Conservation (phyloP, 352 stramenopile species). For the Globisporangium camurandrum region DNA sequence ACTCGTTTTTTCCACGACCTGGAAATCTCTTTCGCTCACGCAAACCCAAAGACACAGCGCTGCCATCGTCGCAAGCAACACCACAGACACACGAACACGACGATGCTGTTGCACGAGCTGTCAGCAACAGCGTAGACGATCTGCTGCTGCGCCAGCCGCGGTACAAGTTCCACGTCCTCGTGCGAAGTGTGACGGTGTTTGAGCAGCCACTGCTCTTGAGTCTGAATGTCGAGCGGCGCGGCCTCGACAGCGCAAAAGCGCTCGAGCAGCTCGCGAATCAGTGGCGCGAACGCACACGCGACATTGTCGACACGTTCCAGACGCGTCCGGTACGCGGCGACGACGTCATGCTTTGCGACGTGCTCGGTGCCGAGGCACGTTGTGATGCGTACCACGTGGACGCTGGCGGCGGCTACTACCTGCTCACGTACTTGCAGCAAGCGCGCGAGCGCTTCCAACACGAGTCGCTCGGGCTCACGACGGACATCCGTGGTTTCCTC, state of each 20-base stretch:
- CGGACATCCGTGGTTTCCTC: slow-evolving; percentile 37
- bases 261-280: slow-evolving; percentile 1
- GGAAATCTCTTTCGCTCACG: slow-evolving; percentile 13
- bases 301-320: slow-evolving; percentile 12
- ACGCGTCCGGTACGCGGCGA: slow-evolving; percentile 23
- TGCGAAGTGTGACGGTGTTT: slow-evolving; percentile 3
- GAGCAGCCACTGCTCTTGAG: slow-evolving; percentile 4
- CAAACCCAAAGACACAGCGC: slow-evolving; percentile 13
- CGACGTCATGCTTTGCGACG: slow-evolving; percentile 34
- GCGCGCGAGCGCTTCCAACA: slow-evolving; percentile 19
- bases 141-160: neutral
- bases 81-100: neutral
- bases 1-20: slow-evolving; percentile 22
- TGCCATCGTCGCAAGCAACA: neutral
- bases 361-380: slow-evolving; percentile 21
- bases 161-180: slow-evolving; percentile 8
- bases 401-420: slow-evolving; percentile 39
- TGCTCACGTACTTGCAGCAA: slow-evolving; percentile 21
- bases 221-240: slow-evolving; percentile 7
- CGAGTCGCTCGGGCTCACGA: slow-evolving; percentile 25
- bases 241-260: neutral
- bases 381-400: slow-evolving; percentile 13
- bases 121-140: neutral
- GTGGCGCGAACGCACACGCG: neutral
- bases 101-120: too few species aligned